Evolutionary conservation across 306 rosid species (phyloP).

Genomic region (Citrullus amarus): DNA sequence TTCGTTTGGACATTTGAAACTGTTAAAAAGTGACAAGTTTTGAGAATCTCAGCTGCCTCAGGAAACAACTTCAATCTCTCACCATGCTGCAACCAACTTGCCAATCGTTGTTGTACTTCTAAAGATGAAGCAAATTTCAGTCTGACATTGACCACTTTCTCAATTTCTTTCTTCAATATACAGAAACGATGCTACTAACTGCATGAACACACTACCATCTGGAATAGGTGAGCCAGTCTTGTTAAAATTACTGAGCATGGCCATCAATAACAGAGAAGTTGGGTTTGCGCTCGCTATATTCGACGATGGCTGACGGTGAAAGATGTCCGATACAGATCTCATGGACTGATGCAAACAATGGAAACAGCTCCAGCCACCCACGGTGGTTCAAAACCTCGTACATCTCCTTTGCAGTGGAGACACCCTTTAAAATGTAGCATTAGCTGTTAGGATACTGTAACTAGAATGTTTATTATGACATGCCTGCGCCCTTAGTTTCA

Average conservation of each 20-base stretch:
- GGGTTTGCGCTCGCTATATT: conserved; percentile 34
- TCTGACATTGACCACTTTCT: background rate
- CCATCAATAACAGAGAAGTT: conserved; percentile 22
- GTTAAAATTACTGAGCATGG: conserved; percentile 1
- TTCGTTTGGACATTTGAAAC: background rate
- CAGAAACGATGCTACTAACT: background rate
- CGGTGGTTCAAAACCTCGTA: conserved; percentile 70
- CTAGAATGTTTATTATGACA: background rate
- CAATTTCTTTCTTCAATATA: background rate
- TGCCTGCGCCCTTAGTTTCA: background rate
- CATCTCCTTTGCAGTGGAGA: conserved; percentile 77
- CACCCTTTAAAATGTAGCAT: conserved; percentile 46
- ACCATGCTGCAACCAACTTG: background rate
- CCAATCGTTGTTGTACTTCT: background rate
- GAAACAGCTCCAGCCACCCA: conserved; percentile 74
- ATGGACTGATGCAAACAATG: conserved; percentile 74
- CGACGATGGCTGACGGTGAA: conserved; percentile 84
- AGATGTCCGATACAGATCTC: conserved; percentile 63
- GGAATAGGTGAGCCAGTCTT: conserved; percentile 3
- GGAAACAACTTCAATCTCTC: background rate
- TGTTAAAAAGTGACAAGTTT: background rate
- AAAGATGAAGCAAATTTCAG: background rate
- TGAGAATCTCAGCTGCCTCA: background rate
- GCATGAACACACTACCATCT: background rate
- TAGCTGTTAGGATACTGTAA: background rate